Evolutionary conservation across 2,329 filamentous ascomycete genomes (phyloP).

Genomic region (Albifimbria verrucaria): DNA sequence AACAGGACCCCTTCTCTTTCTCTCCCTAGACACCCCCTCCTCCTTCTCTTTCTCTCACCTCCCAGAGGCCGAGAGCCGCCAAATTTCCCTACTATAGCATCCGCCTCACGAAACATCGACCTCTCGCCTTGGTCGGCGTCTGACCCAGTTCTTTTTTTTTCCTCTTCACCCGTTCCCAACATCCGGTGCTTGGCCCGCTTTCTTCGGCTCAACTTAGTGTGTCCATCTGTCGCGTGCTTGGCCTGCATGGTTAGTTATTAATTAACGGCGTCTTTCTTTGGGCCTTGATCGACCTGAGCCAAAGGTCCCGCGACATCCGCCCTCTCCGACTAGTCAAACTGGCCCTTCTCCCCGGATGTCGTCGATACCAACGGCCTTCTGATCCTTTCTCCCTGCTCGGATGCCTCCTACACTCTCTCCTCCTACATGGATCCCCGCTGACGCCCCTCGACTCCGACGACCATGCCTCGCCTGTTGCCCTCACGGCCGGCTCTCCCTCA

Average conservation of each 20-base stretch:
- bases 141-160: neutral
- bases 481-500: neutral
- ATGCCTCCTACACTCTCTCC: neutral
- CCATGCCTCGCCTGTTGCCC: neutral
- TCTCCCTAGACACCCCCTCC: no score
- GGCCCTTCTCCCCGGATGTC: neutral
- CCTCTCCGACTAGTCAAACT: neutral
- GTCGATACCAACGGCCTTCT: neutral
- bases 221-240: neutral
- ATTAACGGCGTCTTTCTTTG: neutral
- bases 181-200: no score
- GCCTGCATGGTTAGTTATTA: neutral
- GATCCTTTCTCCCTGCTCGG: neutral
- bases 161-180: no score
- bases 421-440: slow-evolving; percentile 9
- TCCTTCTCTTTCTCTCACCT: neutral
- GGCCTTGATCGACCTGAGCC: no score
- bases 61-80: neutral
- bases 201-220: no score
- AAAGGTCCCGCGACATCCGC: neutral
- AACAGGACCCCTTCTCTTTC: neutral
- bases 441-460: slow-evolving; percentile 8
- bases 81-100: neutral
- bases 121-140: no score
- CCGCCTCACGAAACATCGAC: neutral